Base-by-base conservation (phyloP, 2,329 filamentous ascomycete genomes). In the Cucurbitaria berberidis region DNA sequence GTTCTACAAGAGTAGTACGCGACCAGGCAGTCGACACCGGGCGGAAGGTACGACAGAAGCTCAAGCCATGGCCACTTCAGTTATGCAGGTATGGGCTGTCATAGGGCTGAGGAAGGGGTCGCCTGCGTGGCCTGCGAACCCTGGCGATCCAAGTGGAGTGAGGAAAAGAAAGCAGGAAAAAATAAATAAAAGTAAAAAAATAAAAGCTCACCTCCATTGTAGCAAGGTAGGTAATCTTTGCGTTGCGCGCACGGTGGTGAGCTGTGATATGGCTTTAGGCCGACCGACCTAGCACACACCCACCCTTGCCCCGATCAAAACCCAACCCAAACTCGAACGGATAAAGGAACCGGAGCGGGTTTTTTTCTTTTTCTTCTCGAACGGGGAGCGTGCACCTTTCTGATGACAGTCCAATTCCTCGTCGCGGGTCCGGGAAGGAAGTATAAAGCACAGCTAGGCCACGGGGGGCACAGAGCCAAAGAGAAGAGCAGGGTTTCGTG, bases 1-100 rank as follows among this genome's bases (percentile, higher is more conserved):
- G 72, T 74, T 70, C 66, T 74, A 75, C 73, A 74, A 71, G 66
- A 67, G 64, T 70, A 58, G 63, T 68, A 70, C 60, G 61, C 60
- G 58, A 60, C 62, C 61, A 50, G 57, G 57, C 55, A 57, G 59
- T 59, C 51, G 58, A 55, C 56, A 54, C 58, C 42, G 48, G 42
- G 45, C 51, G 34, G 30, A 55, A 56, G 56, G 48, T 60, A 55
- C 50, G 41, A 44, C 42, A 48, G 44, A 52, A 51, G 57, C 63
- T 71, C 62, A 73, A 63, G 67, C 64, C 69, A 68, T 68, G 60
- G 62, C 36, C 36, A 39, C 8, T 39, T n/a, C 21, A 39, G n/a
- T 39, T n/a, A 39, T 22, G 53, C 51, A 46, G 58, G 36, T 43
- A 48, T 52, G 44, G 40, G 40, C 40, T 18, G 40, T 42, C 38